Evolutionary conservation across 208 protist genomes (phyloP).

Genomic region (Blechomonas ayalai): DNA sequence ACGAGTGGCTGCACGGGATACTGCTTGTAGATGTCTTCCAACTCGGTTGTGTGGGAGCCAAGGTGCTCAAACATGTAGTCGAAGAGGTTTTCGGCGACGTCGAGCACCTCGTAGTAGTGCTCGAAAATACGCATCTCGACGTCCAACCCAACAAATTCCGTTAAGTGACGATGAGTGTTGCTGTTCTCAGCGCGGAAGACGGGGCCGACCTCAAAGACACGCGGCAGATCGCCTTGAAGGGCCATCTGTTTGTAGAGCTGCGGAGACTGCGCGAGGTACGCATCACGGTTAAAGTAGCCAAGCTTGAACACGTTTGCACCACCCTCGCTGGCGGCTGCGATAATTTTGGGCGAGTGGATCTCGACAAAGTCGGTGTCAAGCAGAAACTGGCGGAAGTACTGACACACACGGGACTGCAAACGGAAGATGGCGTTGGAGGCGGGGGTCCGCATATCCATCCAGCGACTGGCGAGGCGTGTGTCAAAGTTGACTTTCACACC

Average conservation of each 20-base stretch:
- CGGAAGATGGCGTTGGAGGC: constrained; percentile 96
- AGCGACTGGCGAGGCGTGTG: constrained; percentile 95
- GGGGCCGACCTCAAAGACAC: constrained; percentile 94
- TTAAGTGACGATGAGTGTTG: constrained; percentile 99
- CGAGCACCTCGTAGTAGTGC: constrained; percentile 99
- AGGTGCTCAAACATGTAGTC: constrained; percentile 94
- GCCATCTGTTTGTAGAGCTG: constrained; percentile 99
- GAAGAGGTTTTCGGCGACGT: constrained; percentile 95
- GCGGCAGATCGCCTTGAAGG: constrained; percentile 92
- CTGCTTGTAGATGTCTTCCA: constrained; percentile 84
- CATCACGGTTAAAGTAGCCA: constrained; percentile 88
- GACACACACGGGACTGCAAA: constrained; percentile 91
- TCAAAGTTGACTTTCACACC: constrained; percentile 87
- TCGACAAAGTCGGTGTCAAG: constrained; percentile 93
- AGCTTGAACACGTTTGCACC: constrained; percentile 92
- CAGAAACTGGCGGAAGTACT: constrained; percentile 96
- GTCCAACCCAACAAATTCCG: constrained; percentile 99
- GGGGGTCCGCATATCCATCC: constrained; percentile 96
- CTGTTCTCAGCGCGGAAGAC: constrained; percentile 99
- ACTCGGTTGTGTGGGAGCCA: constrained; percentile 60
- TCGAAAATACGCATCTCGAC: constrained; percentile 99
- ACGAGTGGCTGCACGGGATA: constrained; percentile 92
- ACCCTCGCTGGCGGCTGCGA: constrained; percentile 96
- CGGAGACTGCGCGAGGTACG: constrained; percentile 98
- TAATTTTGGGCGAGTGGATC: constrained; percentile 99